Evolutionary conservation across 2,329 filamentous ascomycete species (phyloP).

Genomic region (Rhinocladiella similis): DNA sequence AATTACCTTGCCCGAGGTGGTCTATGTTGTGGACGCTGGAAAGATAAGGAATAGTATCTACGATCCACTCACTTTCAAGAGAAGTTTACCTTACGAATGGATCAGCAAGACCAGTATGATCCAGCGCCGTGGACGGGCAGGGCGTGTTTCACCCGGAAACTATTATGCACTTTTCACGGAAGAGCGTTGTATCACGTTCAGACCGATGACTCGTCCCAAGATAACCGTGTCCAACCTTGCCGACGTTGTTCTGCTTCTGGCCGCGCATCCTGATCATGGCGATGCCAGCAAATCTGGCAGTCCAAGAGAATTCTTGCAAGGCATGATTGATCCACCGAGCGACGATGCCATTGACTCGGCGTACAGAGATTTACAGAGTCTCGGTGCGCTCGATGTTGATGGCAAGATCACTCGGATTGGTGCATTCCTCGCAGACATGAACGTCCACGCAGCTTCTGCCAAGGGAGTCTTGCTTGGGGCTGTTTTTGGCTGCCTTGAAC

Average conservation of each 20-base stretch:
- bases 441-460: constrained; percentile 88
- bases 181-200: constrained; percentile 71
- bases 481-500: constrained; percentile 89
- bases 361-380: constrained; percentile 87
- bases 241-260: constrained; percentile 93
- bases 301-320: constrained; percentile 82
- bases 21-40: constrained; percentile 92
- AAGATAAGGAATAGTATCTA: constrained; percentile 54
- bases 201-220: constrained; percentile 90
- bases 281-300: constrained; percentile 59
- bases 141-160: constrained; percentile 88
- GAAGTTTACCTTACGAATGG: constrained; percentile 19
- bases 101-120: constrained; percentile 80
- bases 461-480: constrained; percentile 85
- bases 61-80: constrained; percentile 15
- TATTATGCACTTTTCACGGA: constrained; percentile 96
- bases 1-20: constrained; percentile 96
- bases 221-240: constrained; percentile 92
- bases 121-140: constrained; percentile 87
- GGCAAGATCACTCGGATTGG: constrained; percentile 89
- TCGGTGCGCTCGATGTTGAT: constrained; percentile 75
- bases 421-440: constrained; percentile 79
- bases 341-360: constrained; percentile 89
- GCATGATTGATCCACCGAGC: constrained; percentile 85
- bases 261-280: constrained; percentile 56